Conservation (phyloP, 495 filamentous ascomycete genomes). For the Penicillium cinerascens region DNA sequence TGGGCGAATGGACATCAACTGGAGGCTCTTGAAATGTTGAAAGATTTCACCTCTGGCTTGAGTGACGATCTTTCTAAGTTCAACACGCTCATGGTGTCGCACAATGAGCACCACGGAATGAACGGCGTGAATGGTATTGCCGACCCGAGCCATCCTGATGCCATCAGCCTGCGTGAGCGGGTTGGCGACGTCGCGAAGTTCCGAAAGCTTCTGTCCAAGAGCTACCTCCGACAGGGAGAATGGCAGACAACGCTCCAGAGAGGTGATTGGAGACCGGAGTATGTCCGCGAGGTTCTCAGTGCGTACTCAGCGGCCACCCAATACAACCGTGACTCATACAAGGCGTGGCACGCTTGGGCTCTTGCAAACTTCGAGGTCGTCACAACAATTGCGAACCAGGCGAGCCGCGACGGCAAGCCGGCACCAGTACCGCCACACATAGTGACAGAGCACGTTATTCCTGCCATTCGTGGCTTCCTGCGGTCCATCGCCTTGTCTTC, state of each 20-base stretch:
- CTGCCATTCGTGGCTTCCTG: slow-evolving; percentile 92
- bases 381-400: slow-evolving; percentile 64
- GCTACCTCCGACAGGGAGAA: slow-evolving; percentile 91
- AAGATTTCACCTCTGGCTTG: slow-evolving; percentile 74
- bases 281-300: slow-evolving; percentile 63
- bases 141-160: slow-evolving; percentile 42
- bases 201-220: slow-evolving; percentile 83
- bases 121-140: slow-evolving; percentile 61
- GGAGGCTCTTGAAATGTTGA: slow-evolving; percentile 71
- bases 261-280: slow-evolving; percentile 80
- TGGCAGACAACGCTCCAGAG: slow-evolving; percentile 82
- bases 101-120: slow-evolving; percentile 38
- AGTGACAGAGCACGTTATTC: slow-evolving; percentile 84
- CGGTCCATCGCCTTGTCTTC: slow-evolving; percentile 88
- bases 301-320: slow-evolving; percentile 88
- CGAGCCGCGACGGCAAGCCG: slow-evolving; percentile 51
- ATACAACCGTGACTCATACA: slow-evolving; percentile 92
- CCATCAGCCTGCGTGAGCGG: slow-evolving; percentile 35
- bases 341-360: slow-evolving; percentile 99
- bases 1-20: slow-evolving; percentile 76
- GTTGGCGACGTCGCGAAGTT: slow-evolving; percentile 43
- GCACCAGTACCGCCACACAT: slow-evolving; percentile 56
- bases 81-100: slow-evolving; percentile 50
- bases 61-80: slow-evolving; percentile 68
- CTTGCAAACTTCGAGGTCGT: slow-evolving; percentile 98